Percentiles rank a stretch among this genome's conserved stretches.
Conservation (phyloP, 2,329 filamentous ascomycete genomes). For the Coniochaeta pulveracea region DNA sequence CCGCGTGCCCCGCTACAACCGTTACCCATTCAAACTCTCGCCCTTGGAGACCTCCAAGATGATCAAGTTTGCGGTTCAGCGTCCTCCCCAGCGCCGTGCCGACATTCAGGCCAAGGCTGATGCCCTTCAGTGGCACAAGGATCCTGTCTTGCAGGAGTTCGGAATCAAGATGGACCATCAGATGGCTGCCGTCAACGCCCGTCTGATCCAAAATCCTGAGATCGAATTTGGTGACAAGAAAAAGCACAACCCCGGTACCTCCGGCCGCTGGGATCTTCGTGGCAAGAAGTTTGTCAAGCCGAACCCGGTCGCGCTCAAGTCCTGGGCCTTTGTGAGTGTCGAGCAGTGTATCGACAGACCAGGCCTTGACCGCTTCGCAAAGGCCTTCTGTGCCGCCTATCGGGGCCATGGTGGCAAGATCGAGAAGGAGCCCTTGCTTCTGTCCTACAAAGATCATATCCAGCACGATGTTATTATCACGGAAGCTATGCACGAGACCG, state of each 20-base stretch:
- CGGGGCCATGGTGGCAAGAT: constrained; percentile 37
- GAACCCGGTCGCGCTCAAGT: constrained; percentile 50
- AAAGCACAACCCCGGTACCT: constrained; percentile 47
- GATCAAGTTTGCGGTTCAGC: constrained; percentile 87
- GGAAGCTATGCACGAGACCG: constrained; percentile 42
- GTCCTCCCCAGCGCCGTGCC: constrained; percentile 54
- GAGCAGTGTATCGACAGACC: constrained; percentile 38
- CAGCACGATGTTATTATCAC: constrained; percentile 37
- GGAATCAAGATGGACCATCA: constrained; percentile 56
- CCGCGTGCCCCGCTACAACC: constrained; percentile 39
- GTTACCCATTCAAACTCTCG: constrained; percentile 52
- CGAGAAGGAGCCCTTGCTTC: constrained; percentile 19
- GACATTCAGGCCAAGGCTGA: constrained; percentile 59
- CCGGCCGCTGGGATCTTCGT: constrained; percentile 80
- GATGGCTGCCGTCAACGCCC: constrained; percentile 59
- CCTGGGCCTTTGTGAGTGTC: constrained; percentile 67
- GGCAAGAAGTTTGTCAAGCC: constrained; percentile 63
- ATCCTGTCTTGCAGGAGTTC: constrained; percentile 61
- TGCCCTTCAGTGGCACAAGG: constrained; percentile 55
- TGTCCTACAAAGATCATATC: constrained; percentile 20
- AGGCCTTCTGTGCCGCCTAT: constrained; percentile 31
- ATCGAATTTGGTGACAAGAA: constrained; percentile 52
- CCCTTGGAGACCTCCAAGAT: constrained; percentile 61
- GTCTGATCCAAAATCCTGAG: constrained; percentile 58
- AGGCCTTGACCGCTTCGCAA: constrained; percentile 47